phyloP scores from a whole-genome alignment of 1,139 yeast genomes.

The Taphrina deformans region DNA sequence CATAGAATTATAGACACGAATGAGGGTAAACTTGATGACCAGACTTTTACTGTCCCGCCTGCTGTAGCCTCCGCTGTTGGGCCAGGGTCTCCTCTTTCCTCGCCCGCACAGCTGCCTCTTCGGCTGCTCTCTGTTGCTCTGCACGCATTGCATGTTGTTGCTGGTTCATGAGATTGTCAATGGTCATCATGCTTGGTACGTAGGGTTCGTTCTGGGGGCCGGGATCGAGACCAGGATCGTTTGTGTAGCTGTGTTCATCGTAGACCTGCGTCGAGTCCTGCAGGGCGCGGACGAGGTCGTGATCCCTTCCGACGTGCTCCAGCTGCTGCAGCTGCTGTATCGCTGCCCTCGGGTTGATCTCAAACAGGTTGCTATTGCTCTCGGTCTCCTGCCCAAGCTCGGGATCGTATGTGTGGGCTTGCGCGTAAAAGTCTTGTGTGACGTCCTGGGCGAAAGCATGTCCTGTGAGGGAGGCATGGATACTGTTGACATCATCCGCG shows the following conservation, averaged over 20 bases:
- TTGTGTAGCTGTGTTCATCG: background rate
- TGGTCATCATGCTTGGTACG: constrained; percentile 21
- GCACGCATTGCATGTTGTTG: constrained; percentile 16
- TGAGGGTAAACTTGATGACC: too few relatives aligned
- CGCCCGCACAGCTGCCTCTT: constrained; percentile 20
- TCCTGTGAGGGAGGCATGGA: constrained; percentile 1
- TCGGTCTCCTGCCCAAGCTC: background rate
- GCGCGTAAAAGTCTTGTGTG: constrained; percentile 12
- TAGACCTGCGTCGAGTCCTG: constrained; percentile 3
- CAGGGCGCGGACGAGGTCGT: background rate
- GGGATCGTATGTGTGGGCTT: background rate
- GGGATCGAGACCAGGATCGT: background rate
- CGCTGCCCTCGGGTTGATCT: constrained; percentile 20
- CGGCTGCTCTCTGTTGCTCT: constrained; percentile 12
- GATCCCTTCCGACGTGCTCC: background rate
- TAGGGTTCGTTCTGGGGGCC: constrained; percentile 10
- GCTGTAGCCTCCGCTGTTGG: constrained; percentile 1
- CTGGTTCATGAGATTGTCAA: constrained; percentile 20
- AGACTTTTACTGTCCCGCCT: background rate
- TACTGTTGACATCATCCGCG: background rate
- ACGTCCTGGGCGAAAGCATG: constrained; percentile 1
- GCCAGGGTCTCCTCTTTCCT: constrained; percentile 14
- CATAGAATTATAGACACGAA: background rate
- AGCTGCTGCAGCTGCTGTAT: constrained; percentile 15
- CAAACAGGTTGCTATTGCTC: constrained; percentile 14